Conservation (phyloP, 139 green algal species). For the Desmodesmus armatus region DNA sequence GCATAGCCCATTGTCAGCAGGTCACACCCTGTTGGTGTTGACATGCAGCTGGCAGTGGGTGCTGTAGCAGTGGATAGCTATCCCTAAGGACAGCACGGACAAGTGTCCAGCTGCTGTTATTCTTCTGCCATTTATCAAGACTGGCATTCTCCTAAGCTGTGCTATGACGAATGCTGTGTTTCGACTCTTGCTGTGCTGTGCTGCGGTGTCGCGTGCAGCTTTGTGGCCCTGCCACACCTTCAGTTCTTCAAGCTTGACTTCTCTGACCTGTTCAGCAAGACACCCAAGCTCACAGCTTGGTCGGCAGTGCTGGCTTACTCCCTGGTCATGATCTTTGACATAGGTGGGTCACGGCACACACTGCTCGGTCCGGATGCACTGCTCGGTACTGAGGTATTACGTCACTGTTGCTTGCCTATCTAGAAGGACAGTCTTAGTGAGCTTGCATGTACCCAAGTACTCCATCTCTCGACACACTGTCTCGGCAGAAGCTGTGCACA, state of each 20-base stretch:
- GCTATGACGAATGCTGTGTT: background rate
- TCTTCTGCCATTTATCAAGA: no score
- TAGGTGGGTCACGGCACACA: constrained; percentile 56
- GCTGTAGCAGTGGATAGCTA: background rate
- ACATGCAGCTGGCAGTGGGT: background rate
- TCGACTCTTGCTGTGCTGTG: background rate
- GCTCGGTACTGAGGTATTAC: no score
- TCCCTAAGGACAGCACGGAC: background rate
- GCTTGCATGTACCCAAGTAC: no score
- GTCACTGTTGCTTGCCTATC: no score
- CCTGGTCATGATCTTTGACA: constrained; percentile 70
- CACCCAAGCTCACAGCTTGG: background rate
- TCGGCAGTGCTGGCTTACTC: constrained; percentile 51
- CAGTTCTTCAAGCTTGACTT: constrained; percentile 36
- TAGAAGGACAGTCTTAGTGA: no score
- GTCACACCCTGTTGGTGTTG: background rate
- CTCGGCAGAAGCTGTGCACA: no score
- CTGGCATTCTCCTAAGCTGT: no score
- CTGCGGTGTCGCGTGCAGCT: background rate
- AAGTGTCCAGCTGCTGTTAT: background rate
- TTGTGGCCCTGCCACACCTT: constrained; percentile 47
- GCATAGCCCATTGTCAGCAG: no score
- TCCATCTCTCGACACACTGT: no score
- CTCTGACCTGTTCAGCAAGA: constrained; percentile 1
- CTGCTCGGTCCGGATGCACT: constrained; percentile 53